Evolutionary conservation across 495 filamentous ascomycete genomes (phyloP).

Genomic region (Hyaloscypha finlandica): DNA sequence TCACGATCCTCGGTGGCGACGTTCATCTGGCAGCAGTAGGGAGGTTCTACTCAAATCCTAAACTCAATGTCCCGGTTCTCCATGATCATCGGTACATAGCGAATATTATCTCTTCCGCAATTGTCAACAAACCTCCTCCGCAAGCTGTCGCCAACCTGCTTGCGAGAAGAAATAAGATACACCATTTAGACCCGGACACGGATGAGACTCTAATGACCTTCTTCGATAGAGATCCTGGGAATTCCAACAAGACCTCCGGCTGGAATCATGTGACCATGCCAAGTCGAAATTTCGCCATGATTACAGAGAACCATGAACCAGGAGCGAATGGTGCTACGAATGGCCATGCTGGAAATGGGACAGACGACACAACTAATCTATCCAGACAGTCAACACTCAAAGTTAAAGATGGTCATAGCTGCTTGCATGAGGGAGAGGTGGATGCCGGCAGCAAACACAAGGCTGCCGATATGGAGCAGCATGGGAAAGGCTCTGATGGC

Average conservation of each 20-base stretch:
- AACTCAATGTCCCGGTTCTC: constrained; percentile 58
- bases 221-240: constrained; percentile 82
- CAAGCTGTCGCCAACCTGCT: constrained; percentile 84
- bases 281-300: constrained; percentile 80
- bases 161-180: constrained; percentile 84
- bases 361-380: not conserved
- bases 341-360: constrained; percentile 12
- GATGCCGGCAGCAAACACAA: constrained; percentile 65
- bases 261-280: constrained; percentile 90
- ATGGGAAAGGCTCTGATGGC: constrained; percentile 57
- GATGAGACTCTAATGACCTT: constrained; percentile 87
- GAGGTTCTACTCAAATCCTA: constrained; percentile 71
- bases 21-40: constrained; percentile 76
- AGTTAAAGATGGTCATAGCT: constrained; percentile 61
- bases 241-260: constrained; percentile 60
- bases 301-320: constrained; percentile 61
- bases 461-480: constrained; percentile 54
- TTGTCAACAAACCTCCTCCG: constrained; percentile 94
- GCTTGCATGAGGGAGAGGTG: constrained; percentile 65
- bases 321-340: constrained; percentile 5
- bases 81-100: constrained; percentile 73
- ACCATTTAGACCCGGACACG: constrained; percentile 81
- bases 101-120: constrained; percentile 74
- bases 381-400: constrained; percentile 7
- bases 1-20: constrained; percentile 83